These are phyloP conservation scores for Cylindricascospora bacillispora DNA, from an alignment of 1,139 yeast genomes.

Conservation along the genomic window DNA sequence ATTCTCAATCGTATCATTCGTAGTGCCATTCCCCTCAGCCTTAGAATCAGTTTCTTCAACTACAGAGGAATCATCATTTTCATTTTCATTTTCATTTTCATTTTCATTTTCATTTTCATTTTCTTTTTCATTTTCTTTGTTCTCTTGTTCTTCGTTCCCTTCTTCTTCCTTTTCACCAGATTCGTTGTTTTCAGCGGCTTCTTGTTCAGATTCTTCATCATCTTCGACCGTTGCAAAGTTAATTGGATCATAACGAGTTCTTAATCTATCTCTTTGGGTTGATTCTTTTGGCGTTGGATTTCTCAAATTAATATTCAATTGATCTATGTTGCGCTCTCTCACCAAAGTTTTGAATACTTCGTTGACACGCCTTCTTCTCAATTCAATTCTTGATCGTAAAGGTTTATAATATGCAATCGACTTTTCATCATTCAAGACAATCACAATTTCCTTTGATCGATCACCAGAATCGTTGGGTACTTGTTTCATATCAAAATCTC, in stretches of 20 bases:
- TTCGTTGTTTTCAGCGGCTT: conserved; percentile 2
- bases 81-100: conserved; percentile 4
- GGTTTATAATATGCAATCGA: conserved; percentile 67
- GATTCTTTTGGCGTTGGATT: conserved; percentile 26
- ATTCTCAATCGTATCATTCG: too few relatives aligned
- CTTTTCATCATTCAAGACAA: conserved; percentile 40
- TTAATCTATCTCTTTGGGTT: conserved; percentile 22
- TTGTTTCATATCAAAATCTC: conserved; percentile 73
- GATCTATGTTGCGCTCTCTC: conserved; percentile 30
- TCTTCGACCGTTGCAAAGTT: conserved; percentile 26
- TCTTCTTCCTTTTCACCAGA: conserved; percentile 2
- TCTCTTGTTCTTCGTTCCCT: conserved; percentile 1
- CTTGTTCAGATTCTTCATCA: conserved; percentile 24
- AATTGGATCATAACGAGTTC: conserved; percentile 27
- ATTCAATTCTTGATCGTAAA: conserved; percentile 60
- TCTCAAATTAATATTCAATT: conserved; percentile 24
- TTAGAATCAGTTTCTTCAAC: too few relatives aligned
- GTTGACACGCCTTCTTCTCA: conserved; percentile 70
- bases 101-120: conserved; percentile 13
- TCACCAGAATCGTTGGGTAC: conserved; percentile 33
- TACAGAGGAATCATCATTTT: too few relatives aligned
- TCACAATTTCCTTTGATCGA: conserved; percentile 33
- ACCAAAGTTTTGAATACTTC: conserved; percentile 32
- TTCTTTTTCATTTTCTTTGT: conserved; percentile 1
- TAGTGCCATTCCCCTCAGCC: too few relatives aligned